Evolutionary conservation across 2,329 filamentous ascomycete genomes (phyloP).

Genomic region (Neopestalotiopsis sp.): DNA sequence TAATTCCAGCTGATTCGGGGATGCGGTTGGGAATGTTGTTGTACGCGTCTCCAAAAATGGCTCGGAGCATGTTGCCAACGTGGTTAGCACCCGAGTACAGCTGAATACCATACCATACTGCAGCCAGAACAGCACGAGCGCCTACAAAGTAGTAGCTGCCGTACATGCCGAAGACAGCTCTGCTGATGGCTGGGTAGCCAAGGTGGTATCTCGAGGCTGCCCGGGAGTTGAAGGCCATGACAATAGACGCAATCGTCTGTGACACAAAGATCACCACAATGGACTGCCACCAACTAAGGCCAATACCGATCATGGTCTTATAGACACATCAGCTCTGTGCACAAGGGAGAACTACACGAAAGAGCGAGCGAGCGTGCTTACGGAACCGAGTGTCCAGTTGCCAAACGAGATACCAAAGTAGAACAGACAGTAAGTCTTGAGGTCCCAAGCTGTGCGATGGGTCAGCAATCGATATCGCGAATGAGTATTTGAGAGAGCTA

Average conservation of each 20-base stretch:
- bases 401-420: constrained; percentile 17
- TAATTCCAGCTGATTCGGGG: constrained; percentile 42
- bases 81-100: constrained; percentile 10
- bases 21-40: constrained; percentile 43
- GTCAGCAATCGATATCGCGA: background rate
- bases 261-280: constrained; percentile 49
- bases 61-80: constrained; percentile 25
- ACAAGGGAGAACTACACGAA: background rate
- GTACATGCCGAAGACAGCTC: constrained; percentile 46
- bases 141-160: constrained; percentile 48
- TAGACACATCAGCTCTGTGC: background rate
- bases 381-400: constrained; percentile 15
- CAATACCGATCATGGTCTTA: constrained; percentile 38
- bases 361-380: background rate
- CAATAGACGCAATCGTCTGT: constrained; percentile 45
- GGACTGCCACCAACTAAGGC: constrained; percentile 49
- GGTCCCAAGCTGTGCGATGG: constrained; percentile 7
- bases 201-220: constrained; percentile 47
- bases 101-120: constrained; percentile 31
- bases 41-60: constrained; percentile 38
- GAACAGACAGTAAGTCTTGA: constrained; percentile 18
- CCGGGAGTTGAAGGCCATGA: constrained; percentile 50
- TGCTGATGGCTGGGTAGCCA: constrained; percentile 43
- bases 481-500: background rate
- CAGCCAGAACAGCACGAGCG: constrained; percentile 43